These are phyloP conservation scores for Cruciata laevipes DNA, from an alignment of 257 asterid genomes.

Conservation along the genomic window DNA sequence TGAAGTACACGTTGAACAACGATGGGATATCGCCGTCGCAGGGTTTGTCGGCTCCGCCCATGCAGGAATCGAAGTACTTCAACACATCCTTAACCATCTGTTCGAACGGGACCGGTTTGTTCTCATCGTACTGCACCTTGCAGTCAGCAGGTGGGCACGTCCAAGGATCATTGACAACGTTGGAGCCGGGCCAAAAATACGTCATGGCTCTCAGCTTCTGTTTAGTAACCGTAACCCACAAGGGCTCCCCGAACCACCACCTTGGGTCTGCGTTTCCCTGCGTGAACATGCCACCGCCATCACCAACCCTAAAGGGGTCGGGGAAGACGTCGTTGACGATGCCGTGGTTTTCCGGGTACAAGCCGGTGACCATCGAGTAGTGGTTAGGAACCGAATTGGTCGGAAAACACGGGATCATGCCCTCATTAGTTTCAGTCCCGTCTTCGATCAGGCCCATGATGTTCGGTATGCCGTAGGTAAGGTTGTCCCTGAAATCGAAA, in stretches of 20 bases:
- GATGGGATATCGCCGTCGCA: constrained; percentile 41
- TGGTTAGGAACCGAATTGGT: constrained; percentile 62
- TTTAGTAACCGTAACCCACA: constrained; percentile 58
- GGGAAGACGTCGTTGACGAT: constrained; percentile 42
- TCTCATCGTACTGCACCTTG: constrained; percentile 17
- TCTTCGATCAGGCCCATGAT: constrained; percentile 37
- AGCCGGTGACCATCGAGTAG: constrained; percentile 64
- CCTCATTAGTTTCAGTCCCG: constrained; percentile 59
- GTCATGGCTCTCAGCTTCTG: constrained; percentile 18
- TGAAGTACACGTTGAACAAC: constrained; percentile 54
- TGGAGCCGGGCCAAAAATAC: constrained; percentile 68
- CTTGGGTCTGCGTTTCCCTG: neutral
- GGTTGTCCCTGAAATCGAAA: constrained; percentile 50
- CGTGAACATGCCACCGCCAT: too few species aligned
- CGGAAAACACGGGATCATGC: constrained; percentile 60
- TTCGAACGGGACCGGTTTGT: constrained; percentile 45
- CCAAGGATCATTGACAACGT: constrained; percentile 55
- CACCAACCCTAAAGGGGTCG: too few species aligned
- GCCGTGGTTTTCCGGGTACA: constrained; percentile 64
- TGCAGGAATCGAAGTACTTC: constrained; percentile 25
- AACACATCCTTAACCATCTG: constrained; percentile 38
- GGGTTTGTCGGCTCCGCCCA: neutral
- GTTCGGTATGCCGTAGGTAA: constrained; percentile 30
- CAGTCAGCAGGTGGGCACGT: constrained; percentile 40
- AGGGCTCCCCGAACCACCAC: constrained; percentile 78